phyloP scores from a whole-genome alignment of 1,284 basidiomycete species.

The Grifola frondosa region DNA sequence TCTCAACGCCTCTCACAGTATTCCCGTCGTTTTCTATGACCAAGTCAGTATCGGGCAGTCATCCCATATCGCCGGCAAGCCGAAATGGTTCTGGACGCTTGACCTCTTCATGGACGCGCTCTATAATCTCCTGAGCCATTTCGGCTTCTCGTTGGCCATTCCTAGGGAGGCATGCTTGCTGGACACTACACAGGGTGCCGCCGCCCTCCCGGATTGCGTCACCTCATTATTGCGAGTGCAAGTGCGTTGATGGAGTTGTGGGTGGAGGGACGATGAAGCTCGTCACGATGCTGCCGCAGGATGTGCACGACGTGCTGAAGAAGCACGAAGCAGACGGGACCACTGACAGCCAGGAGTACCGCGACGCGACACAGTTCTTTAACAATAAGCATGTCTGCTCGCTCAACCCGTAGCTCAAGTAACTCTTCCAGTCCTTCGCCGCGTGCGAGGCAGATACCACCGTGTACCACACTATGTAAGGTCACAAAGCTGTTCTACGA shows the following conservation, averaged over 20 bases:
- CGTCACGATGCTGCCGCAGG: conserved; percentile 36
- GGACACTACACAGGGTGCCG: conserved; percentile 27
- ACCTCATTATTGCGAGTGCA: conserved; percentile 37
- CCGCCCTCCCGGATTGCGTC: conserved; percentile 39
- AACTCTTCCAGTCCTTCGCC: conserved; percentile 25
- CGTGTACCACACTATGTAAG: conserved; percentile 46
- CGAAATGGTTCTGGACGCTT: conserved; percentile 29
- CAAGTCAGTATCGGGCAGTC: conserved; percentile 33
- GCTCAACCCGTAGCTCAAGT: conserved; percentile 42
- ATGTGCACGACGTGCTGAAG: conserved; percentile 41
- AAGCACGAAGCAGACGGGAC: conserved; percentile 48
- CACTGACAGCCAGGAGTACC: conserved; percentile 43
- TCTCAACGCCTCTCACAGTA: conserved; percentile 12
- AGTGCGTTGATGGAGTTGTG: conserved; percentile 32
- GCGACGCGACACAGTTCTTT: conserved; percentile 41
- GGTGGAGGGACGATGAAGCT: conserved; percentile 30
- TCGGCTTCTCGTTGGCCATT: conserved; percentile 32
- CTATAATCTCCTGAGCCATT: conserved; percentile 27
- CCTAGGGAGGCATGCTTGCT: conserved; percentile 34
- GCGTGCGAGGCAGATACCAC: conserved; percentile 42
- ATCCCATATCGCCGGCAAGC: conserved; percentile 32
- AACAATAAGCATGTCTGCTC: conserved; percentile 46
- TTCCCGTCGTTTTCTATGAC: conserved; percentile 35
- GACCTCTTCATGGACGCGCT: conserved; percentile 35
- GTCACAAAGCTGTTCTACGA: not conserved